Evolutionary conservation across 768 basidiomycete genomes (phyloP).

Genomic region (Pleurotus eryngii): DNA sequence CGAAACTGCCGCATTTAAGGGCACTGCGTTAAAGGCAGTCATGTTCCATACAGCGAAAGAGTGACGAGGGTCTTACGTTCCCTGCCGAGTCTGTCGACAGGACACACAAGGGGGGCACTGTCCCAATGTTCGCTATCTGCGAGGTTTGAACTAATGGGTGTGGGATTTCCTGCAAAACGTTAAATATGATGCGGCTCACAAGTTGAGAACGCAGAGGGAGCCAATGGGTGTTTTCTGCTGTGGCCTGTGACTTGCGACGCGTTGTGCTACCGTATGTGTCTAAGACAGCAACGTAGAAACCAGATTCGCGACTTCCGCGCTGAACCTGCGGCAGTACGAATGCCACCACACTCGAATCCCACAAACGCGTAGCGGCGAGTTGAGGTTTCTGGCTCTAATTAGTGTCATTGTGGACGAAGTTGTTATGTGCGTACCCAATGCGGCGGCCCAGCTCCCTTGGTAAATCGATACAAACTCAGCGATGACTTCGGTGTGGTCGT

Average conservation of each 20-base stretch:
- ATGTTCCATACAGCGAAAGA: neutral
- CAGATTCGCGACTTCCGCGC: slow-evolving; percentile 24
- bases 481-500: slow-evolving; percentile 35
- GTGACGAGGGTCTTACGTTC: slow-evolving; percentile 40
- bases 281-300: slow-evolving; percentile 46
- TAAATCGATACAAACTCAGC: slow-evolving; percentile 31
- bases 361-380: slow-evolving; percentile 33
- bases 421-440: slow-evolving; percentile 36
- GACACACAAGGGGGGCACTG: slow-evolving; percentile 39
- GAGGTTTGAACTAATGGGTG: slow-evolving; percentile 47
- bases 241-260: slow-evolving; percentile 24
- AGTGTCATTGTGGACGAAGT: too few relatives aligned
- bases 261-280: slow-evolving; percentile 40
- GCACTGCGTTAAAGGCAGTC: slow-evolving; percentile 39
- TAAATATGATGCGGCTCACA: slow-evolving; percentile 38
- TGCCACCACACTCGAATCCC: slow-evolving; percentile 42
- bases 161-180: slow-evolving; percentile 3
- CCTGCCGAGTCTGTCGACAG: slow-evolving; percentile 38
- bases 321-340: slow-evolving; percentile 39
- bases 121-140: slow-evolving; percentile 51
- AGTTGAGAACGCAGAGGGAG: slow-evolving; percentile 42
- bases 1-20: slow-evolving; percentile 51
- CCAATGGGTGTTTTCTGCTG: slow-evolving; percentile 45
- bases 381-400: slow-evolving; percentile 24
- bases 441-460: slow-evolving; percentile 14